Evolutionary conservation across 768 basidiomycete species (phyloP), one percentile per base, ranked within the genome.

Genomic region (Auricularia cornea): DNA sequence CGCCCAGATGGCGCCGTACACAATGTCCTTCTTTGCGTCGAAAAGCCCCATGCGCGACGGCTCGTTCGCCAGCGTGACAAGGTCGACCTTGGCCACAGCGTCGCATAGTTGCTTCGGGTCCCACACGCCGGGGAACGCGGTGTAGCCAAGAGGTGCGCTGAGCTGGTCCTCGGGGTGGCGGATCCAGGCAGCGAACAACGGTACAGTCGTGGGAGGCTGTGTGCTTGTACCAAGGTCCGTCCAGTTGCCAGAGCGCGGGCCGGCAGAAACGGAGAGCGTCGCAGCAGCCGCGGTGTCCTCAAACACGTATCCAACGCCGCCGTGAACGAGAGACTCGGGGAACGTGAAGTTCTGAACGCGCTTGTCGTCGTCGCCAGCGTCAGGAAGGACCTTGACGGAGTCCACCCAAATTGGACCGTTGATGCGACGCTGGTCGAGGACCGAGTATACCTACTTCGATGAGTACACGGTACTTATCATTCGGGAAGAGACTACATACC

Each of bases 181-280:
- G 44, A 88, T 73, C 80, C 82, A 87, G 1, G 87, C 87, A 0
- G 83, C 75, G 75, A 88, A 89, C 26, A 90, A 74, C 64, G 85
- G 80, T 32, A 86, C 82, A 1, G 79, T 82, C n/a, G 73, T 70
- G 3, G 83, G 78, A 20, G 86, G 85, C 63, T 81, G 79, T 0
- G 80, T 78, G 18, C 87, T 89, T 1, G 81, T 87, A 29, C 88
- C 87, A 63, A 88, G 84, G 6, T 71, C 67, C 2, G 80, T 74
- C 89, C 89, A 90, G 66, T 80, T 76, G 1, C 87, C 88, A 0
- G 77, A 80, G 64, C 80, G 79, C 41, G 76, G 65, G 3, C 82
- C 83, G 3, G 80, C 75, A 3, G 74, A 71, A 29, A 81, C 70
- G 3, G 79, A 75, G 11, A 80, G 69, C 11, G 68, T 70, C 31